Percentiles rank a stretch among this genome's conserved stretches.
phyloP scores from a whole-genome alignment of 768 basidiomycete species.

The Rickenella mellea region DNA sequence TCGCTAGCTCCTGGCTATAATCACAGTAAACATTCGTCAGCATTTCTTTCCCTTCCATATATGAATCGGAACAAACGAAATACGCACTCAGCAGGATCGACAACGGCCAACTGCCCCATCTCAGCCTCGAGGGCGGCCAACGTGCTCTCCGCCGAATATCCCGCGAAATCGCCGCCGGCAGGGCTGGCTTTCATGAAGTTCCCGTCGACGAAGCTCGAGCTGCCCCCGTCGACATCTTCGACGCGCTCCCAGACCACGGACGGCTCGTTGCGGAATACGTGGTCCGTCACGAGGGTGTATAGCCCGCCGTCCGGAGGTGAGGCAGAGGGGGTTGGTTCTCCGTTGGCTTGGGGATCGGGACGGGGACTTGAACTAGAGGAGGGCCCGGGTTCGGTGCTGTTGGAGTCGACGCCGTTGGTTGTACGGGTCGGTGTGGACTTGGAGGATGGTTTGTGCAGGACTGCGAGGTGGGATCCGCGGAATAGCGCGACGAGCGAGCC shows the following conservation, averaged over 20 bases:
- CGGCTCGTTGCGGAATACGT: constrained; percentile 67
- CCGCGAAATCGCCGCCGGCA: constrained; percentile 74
- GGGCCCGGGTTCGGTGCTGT: constrained; percentile 15
- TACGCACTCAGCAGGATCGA: constrained; percentile 56
- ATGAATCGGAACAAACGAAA: background rate
- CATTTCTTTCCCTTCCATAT: constrained; percentile 3
- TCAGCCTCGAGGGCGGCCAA: constrained; percentile 39
- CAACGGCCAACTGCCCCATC: constrained; percentile 26
- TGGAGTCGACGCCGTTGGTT: background rate
- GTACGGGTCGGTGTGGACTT: background rate
- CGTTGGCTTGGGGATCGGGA: background rate
- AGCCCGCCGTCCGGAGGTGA: constrained; percentile 31
- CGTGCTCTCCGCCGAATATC: constrained; percentile 56
- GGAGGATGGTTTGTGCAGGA: constrained; percentile 57
- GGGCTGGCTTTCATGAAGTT: constrained; percentile 55
- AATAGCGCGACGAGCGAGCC: constrained; percentile 78
- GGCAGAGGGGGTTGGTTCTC: background rate
- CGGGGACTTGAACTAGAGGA: no score
- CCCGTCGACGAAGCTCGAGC: constrained; percentile 70
- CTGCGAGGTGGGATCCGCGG: constrained; percentile 83
- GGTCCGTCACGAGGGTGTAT: constrained; percentile 81
- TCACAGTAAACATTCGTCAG: background rate
- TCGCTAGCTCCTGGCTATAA: constrained; percentile 56
- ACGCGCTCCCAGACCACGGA: constrained; percentile 87
- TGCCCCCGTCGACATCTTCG: constrained; percentile 78